These are phyloP conservation scores for Myxozyma kluyveri DNA, from an alignment of 805 yeast species.

Conservation along the genomic window DNA sequence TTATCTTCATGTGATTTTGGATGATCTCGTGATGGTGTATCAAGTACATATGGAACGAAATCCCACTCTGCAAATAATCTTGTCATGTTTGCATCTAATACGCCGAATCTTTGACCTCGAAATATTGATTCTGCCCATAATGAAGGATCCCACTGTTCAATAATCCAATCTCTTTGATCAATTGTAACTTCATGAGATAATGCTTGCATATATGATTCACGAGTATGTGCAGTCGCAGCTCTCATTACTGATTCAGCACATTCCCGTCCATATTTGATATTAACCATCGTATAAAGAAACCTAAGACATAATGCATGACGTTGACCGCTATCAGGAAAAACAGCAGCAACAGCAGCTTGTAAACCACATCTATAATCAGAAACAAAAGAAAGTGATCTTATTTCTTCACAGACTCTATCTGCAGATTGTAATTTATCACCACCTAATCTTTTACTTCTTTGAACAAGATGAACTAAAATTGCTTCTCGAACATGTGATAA, in stretches of 20 bases:
- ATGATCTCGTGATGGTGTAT: no score
- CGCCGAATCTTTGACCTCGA: slow-evolving; percentile 15
- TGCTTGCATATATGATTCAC: slow-evolving; percentile 3
- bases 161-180: slow-evolving; percentile 7
- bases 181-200: slow-evolving; percentile 1
- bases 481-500: slow-evolving; percentile 9
- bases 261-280: slow-evolving; percentile 8
- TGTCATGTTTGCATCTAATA: slow-evolving; percentile 14
- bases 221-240: slow-evolving; percentile 14
- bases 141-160: slow-evolving; percentile 11
- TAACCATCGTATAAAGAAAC: slow-evolving; percentile 12
- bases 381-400: slow-evolving; percentile 11
- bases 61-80: slow-evolving; percentile 17
- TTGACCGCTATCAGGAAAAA: slow-evolving; percentile 13
- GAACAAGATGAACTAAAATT: slow-evolving; percentile 4
- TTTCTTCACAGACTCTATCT: slow-evolving; percentile 5
- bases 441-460: slow-evolving; percentile 6
- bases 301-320: slow-evolving; percentile 17
- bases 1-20: no score
- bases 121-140: slow-evolving; percentile 20
- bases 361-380: slow-evolving; percentile 16
- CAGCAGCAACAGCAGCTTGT: slow-evolving; percentile 6
- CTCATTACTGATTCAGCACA: slow-evolving; percentile 14
- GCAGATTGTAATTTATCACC: no score
- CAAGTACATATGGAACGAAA: slow-evolving; percentile 6